A percentile compares a stretch with the other conserved stretches of the same genome.
These are phyloP conservation scores for Monosporozyma servazzii DNA, from an alignment of 805 yeast species.

Conservation along the genomic window DNA sequence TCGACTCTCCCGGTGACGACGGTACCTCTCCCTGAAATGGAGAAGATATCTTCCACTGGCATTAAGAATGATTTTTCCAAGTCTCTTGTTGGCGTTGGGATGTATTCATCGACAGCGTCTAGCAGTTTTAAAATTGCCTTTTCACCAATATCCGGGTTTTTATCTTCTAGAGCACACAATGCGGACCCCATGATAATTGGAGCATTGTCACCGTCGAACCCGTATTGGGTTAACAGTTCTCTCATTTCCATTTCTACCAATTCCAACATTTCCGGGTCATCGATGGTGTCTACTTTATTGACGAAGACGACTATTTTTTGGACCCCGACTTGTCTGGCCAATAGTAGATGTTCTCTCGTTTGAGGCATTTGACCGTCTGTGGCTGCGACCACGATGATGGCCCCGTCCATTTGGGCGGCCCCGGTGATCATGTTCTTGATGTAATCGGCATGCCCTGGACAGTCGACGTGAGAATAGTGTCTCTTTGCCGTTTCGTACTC, in stretches of 20 bases:
- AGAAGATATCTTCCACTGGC: slow-evolving; percentile 96
- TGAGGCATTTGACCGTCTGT: slow-evolving; percentile 99
- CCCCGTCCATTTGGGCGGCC: slow-evolving; percentile 99
- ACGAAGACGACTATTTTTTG: slow-evolving; percentile 95
- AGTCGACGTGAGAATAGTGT: slow-evolving; percentile 96
- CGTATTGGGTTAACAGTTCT: slow-evolving; percentile 81
- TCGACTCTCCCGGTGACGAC: slow-evolving; percentile 98
- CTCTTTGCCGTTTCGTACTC: slow-evolving; percentile 92
- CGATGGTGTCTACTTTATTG: slow-evolving; percentile 95
- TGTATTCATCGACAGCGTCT: slow-evolving; percentile 86
- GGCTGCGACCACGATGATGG: slow-evolving; percentile 98
- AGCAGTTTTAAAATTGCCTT: slow-evolving; percentile 74
- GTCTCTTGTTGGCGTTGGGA: slow-evolving; percentile 96
- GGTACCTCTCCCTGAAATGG: slow-evolving; percentile 99
- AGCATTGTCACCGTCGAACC: slow-evolving; percentile 96
- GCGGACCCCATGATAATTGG: slow-evolving; percentile 99
- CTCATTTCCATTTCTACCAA: slow-evolving; percentile 99
- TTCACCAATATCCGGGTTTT: slow-evolving; percentile 83
- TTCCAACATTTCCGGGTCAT: slow-evolving; percentile 98
- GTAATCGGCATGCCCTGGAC: slow-evolving; percentile 98
- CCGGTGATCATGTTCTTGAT: slow-evolving; percentile 99
- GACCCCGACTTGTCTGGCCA: slow-evolving; percentile 99
- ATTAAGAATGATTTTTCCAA: slow-evolving; percentile 91
- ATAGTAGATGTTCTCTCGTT: slow-evolving; percentile 95
- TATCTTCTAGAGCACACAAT: slow-evolving; percentile 85